Evolutionary conservation across 2,329 filamentous ascomycete species (phyloP).

Genomic region (Aaosphaeria arxii): DNA sequence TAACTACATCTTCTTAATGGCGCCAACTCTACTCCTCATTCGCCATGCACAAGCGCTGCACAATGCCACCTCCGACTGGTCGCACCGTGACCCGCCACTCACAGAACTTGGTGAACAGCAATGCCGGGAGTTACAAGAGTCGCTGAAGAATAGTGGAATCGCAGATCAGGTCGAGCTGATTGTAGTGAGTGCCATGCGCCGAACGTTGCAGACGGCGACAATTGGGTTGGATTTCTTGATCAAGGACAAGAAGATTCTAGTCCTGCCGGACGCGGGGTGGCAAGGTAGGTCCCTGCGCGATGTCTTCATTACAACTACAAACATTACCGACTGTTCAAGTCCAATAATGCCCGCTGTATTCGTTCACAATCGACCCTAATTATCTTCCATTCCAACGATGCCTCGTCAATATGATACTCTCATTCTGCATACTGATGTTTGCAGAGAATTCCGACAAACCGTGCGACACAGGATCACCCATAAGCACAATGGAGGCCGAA

Average conservation of each 20-base stretch:
- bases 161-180: conserved; percentile 52
- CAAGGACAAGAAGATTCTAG: conserved; percentile 43
- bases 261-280: conserved; percentile 61
- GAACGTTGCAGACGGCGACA: conserved; percentile 63
- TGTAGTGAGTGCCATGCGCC: conserved; percentile 62
- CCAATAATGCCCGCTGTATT: no score
- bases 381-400: no score
- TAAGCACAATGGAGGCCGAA: conserved; percentile 43
- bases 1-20: conserved; percentile 21
- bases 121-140: conserved; percentile 38
- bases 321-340: no score
- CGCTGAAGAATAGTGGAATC: conserved; percentile 35
- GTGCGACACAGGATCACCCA: conserved; percentile 59
- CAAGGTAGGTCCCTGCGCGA: conserved; percentile 48
- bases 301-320: no score
- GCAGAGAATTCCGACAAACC: conserved; percentile 47
- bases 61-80: conserved; percentile 41
- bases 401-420: no score
- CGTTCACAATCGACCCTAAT: no score
- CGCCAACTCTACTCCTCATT: conserved; percentile 46
- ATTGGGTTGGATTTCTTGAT: conserved; percentile 59
- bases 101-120: conserved; percentile 42
- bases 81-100: conserved; percentile 42
- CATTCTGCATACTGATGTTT: background rate
- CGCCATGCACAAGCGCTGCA: conserved; percentile 46